Evolutionary conservation across 129 eudicot genomes (phyloP).

Genomic region (Flaveria robusta): DNA sequence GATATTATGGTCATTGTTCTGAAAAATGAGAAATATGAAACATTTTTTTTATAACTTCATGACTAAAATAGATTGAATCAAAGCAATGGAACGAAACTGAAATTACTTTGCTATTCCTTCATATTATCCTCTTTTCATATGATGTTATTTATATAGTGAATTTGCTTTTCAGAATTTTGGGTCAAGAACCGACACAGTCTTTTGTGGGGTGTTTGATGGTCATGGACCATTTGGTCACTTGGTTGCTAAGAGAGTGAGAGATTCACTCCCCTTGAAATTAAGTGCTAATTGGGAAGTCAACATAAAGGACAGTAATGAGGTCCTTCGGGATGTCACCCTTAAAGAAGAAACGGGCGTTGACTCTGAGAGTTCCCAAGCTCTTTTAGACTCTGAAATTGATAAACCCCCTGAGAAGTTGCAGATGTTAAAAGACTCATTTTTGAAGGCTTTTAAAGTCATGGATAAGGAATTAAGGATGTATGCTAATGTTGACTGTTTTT

Average conservation of each 20-base stretch:
- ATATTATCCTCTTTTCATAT: background rate
- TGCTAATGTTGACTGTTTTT: slow-evolving; percentile 73
- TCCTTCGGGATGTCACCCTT: slow-evolving; percentile 51
- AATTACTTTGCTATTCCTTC: background rate
- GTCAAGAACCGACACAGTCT: slow-evolving; percentile 76
- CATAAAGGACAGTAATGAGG: slow-evolving; percentile 50
- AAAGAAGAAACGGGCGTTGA: slow-evolving; percentile 50
- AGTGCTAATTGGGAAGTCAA: slow-evolving; percentile 75
- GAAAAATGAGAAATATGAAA: background rate
- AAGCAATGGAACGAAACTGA: background rate
- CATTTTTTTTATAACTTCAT: background rate
- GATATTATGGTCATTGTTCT: background rate
- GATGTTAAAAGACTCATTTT: slow-evolving; percentile 65
- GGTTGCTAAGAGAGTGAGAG: slow-evolving; percentile 94
- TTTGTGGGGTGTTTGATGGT: slow-evolving; percentile 94
- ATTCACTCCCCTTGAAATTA: slow-evolving; percentile 80
- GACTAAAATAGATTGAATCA: background rate
- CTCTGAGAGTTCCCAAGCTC: slow-evolving; percentile 50
- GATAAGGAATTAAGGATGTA: slow-evolving; percentile 74
- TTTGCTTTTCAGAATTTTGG: slow-evolving; percentile 66
- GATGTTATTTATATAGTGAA: slow-evolving; percentile 2
- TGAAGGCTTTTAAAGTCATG: slow-evolving; percentile 81
- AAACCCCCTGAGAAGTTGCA: slow-evolving; percentile 60
- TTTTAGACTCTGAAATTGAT: slow-evolving; percentile 42
- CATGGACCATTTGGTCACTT: slow-evolving; percentile 90